A percentile compares a stretch with the other conserved stretches of the same genome.
phyloP scores from a whole-genome alignment of 306 rosid genomes.

The Aeschynomene evenia region DNA sequence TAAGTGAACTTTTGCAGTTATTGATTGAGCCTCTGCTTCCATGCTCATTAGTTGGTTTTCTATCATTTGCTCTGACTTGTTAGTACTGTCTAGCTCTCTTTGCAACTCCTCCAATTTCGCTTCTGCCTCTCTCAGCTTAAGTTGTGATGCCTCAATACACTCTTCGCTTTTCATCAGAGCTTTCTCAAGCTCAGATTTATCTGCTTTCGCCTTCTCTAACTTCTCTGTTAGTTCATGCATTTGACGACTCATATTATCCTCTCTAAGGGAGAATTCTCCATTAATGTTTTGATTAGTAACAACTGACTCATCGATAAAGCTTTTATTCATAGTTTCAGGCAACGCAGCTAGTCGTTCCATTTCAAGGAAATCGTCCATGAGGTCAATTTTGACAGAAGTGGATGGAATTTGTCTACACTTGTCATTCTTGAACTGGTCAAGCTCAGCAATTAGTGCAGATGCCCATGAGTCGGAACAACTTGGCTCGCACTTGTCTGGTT shows the following conservation, averaged over 20 bases:
- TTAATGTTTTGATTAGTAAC: slow-evolving; percentile 25
- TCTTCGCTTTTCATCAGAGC: slow-evolving; percentile 46
- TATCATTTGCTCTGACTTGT: slow-evolving; percentile 46
- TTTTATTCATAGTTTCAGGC: slow-evolving; percentile 42
- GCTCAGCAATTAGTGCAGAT: slow-evolving; percentile 55
- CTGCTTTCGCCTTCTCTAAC: slow-evolving; percentile 43
- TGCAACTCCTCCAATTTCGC: slow-evolving; percentile 54
- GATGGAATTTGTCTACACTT: slow-evolving; percentile 37
- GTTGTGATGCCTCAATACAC: slow-evolving; percentile 41
- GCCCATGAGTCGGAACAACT: slow-evolving; percentile 69
- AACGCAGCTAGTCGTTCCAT: slow-evolving; percentile 78
- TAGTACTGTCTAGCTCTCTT: slow-evolving; percentile 45
- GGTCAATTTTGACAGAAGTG: slow-evolving; percentile 47
- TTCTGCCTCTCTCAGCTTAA: slow-evolving; percentile 53
- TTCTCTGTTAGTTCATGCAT: slow-evolving; percentile 46
- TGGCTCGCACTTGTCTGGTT: slow-evolving; percentile 30
- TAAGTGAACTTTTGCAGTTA: slow-evolving; percentile 47
- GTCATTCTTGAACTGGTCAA: slow-evolving; percentile 65
- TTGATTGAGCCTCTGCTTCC: slow-evolving; percentile 60
- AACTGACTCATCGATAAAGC: slow-evolving; percentile 35
- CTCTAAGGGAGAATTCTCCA: slow-evolving; percentile 42
- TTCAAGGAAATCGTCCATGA: slow-evolving; percentile 92
- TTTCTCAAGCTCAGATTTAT: slow-evolving; percentile 51
- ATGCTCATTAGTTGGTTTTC: slow-evolving; percentile 62
- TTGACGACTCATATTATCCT: slow-evolving; percentile 42